Percentiles rank a stretch among this genome's conserved stretches.
Conservation (phyloP, 768 basidiomycete genomes). For the Phylloporus rhodoxanthus region DNA sequence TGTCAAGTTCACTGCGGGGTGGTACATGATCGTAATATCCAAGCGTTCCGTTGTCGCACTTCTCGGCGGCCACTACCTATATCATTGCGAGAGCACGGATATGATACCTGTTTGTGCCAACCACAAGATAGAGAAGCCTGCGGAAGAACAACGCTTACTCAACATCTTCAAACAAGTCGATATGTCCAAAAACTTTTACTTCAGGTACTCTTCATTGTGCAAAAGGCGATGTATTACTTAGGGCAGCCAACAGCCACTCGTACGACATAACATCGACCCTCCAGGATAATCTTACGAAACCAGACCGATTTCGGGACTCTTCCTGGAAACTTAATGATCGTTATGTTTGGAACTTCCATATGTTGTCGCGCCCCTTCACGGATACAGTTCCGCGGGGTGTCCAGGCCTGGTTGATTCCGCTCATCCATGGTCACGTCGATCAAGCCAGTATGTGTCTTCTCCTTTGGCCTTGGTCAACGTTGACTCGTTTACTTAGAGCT, state of each 20-base stretch:
- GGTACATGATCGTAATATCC: constrained; percentile 90
- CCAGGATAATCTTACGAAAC: constrained; percentile 79
- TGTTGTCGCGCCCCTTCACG: constrained; percentile 66
- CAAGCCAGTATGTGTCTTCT: constrained; percentile 80
- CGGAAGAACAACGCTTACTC: constrained; percentile 85
- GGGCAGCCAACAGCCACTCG: constrained; percentile 60
- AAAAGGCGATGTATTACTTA: background rate
- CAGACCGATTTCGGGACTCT: constrained; percentile 37
- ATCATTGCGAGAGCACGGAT: constrained; percentile 91
- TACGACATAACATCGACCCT: constrained; percentile 97
- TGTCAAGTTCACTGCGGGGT: constrained; percentile 89
- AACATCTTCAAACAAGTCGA: constrained; percentile 95
- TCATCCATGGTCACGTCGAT: constrained; percentile 95
- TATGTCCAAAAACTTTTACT: constrained; percentile 99
- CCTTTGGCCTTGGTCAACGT: background rate
- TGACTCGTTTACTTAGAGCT: constrained; percentile 52
- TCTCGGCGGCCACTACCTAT: constrained; percentile 92
- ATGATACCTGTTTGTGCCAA: constrained; percentile 71
- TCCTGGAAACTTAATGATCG: constrained; percentile 76
- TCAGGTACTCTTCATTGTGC: constrained; percentile 51
- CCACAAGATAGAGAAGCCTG: constrained; percentile 79
- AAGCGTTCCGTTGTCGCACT: constrained; percentile 90
- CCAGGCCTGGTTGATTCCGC: constrained; percentile 81
- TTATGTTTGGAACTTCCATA: constrained; percentile 93
- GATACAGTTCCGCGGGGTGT: constrained; percentile 38